These are phyloP conservation scores for Chiua virens DNA, from an alignment of 768 basidiomycete genomes.

Conservation along the genomic window DNA sequence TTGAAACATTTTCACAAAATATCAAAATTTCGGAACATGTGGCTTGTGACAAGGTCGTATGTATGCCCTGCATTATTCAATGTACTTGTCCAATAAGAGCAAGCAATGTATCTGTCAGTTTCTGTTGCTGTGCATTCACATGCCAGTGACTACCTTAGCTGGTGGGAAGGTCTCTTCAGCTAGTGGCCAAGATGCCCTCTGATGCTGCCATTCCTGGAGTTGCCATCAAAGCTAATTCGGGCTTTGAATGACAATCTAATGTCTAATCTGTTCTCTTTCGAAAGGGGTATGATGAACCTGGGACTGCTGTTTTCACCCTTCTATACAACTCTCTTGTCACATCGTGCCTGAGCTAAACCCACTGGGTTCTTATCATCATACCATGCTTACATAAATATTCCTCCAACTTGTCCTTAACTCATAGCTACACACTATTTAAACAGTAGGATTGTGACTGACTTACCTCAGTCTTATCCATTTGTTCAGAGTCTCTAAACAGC, in stretches of 20 bases:
- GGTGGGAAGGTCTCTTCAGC: constrained; percentile 13
- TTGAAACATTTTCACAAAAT: constrained; percentile 27
- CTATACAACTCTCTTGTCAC: neutral
- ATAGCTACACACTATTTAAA: no score
- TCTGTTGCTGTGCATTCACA: no score
- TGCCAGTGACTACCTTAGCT: no score
- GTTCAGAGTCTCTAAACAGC: no score
- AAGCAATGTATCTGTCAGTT: no score
- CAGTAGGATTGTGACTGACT: no score
- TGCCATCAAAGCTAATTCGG: neutral
- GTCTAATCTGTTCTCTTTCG: constrained; percentile 17
- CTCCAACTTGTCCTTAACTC: no score
- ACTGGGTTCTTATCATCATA: no score
- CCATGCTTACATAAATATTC: no score
- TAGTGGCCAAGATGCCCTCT: constrained; percentile 12
- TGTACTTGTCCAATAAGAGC: constrained; percentile 33
- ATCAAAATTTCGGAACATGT: constrained; percentile 27
- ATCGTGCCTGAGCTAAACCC: no score
- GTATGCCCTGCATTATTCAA: constrained; percentile 32
- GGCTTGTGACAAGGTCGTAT: constrained; percentile 32
- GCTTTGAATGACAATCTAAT: constrained; percentile 21
- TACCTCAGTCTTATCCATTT: no score
- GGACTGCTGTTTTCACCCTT: constrained; percentile 18
- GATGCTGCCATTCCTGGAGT: neutral
- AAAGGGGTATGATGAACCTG: constrained; percentile 15